These are phyloP conservation scores for Pyricularia grisea DNA, from an alignment of 2,329 filamentous ascomycete species.

Conservation along the genomic window DNA sequence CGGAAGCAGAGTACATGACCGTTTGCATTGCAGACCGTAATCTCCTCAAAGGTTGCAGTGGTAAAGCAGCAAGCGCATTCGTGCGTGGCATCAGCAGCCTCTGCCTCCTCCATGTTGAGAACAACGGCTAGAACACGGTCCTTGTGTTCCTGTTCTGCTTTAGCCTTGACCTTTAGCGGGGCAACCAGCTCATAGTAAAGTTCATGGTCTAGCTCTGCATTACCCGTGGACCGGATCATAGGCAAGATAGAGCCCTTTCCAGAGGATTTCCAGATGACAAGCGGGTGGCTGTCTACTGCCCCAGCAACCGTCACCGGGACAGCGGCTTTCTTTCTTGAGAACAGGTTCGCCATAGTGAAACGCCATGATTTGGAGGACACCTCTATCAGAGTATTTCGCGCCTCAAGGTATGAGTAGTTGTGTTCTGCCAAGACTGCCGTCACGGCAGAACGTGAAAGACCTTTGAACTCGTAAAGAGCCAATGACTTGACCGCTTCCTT, in stretches of 20 bases:
- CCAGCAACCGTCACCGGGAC: slow-evolving; percentile 31
- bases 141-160: slow-evolving; percentile 33
- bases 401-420: slow-evolving; percentile 69
- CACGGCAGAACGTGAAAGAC: slow-evolving; percentile 63
- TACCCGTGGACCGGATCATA: slow-evolving; percentile 56
- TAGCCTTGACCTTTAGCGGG: slow-evolving; percentile 38
- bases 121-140: slow-evolving; percentile 43
- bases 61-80: slow-evolving; percentile 77
- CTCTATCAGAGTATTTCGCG: slow-evolving; percentile 58
- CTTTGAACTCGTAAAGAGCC: slow-evolving; percentile 67
- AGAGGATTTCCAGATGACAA: slow-evolving; percentile 51
- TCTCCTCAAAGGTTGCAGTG: slow-evolving; percentile 61
- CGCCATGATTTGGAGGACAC: slow-evolving; percentile 70
- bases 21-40: slow-evolving; percentile 57
- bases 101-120: slow-evolving; percentile 50
- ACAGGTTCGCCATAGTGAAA: slow-evolving; percentile 61
- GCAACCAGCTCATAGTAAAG: slow-evolving; percentile 47
- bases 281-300: slow-evolving; percentile 45
- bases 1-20: slow-evolving; percentile 67
- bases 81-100: slow-evolving; percentile 42
- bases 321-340: slow-evolving; percentile 44
- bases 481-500: slow-evolving; percentile 58
- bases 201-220: slow-evolving; percentile 53
- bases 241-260: slow-evolving; percentile 49
- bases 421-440: slow-evolving; percentile 71